Base-by-base conservation (phyloP, 2,329 filamentous ascomycete species). In the Chrysoporthe deuterocubensis region DNA sequence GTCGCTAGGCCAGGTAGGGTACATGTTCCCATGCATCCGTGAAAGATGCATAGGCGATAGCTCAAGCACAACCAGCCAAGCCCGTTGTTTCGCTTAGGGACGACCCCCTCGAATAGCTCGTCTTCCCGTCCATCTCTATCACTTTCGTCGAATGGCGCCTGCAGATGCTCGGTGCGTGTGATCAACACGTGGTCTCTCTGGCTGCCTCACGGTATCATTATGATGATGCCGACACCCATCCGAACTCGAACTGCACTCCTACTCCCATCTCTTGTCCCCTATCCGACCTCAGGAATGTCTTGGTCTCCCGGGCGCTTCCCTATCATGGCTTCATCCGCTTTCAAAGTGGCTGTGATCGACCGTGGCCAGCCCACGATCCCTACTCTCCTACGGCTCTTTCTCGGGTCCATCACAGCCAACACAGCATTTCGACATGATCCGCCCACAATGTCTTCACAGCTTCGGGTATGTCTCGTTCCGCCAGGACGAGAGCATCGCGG, bases 161-260 rank as follows among this genome's bases (percentile, higher is more conserved):
- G 62, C 62, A 57, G 62, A 37, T n/a, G 32, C 8, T 42, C 40
- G 37, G 37, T 64, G 62, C 37, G 50, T 44, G 34, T 64, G 62
- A 64, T 56, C 61, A 50, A 13, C 44, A 50, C 60, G 46, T 62
- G 46, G 60, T 18, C 26, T 54, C 16, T 8, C 50, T 21, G 21
- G 48, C 13, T 13, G 21, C 48, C 21, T 5, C 18, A 21, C 21
- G 21, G 50, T 54, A 14, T 54, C 50, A 54, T 54, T 16, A 50
- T 62, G 57, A 60, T 60, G 57, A 57, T 40, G 54, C 32, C 34
- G 5, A 37, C 32, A 18, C 54, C 44, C 14, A n/a, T 40, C 54
- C 54, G 16, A 57, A 21, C 50, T 32, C 21, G 26, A 54, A 34
- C 50, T 21, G 13, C 50, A 54, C 13, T 14, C 21, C 50, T 54